Evolutionary conservation across 1,284 basidiomycete genomes (phyloP), one percentile per base, ranked within the genome.

Genomic region (Serendipita sp.): DNA sequence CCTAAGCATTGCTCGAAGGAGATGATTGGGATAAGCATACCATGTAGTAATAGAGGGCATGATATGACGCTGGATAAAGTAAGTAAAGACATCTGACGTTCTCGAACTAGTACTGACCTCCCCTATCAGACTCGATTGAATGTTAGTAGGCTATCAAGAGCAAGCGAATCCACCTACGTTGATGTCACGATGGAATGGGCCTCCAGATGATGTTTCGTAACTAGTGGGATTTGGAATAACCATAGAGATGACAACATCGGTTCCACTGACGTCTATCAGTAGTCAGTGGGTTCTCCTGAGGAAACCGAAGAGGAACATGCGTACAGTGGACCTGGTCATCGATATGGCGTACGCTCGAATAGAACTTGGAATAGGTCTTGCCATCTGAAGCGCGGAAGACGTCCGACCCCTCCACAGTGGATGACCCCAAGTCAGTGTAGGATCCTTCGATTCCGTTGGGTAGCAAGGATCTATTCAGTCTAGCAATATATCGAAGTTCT

Each of bases 41-140:
- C 62, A 63, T 60, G 30, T 63, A 63, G 61, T 55, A 63, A 32
- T 65, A 65, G n/a, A 65, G 64, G 13, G 61, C 61, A 34, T 65
- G 61, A 15, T 60, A 63, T 12, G 55, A 17, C 15, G 42, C 43
- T 49, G 42, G 12, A 22, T 22, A 12, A n/a, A 44, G 42, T n/a
- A 12, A n/a, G 12, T 44, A 44, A 44, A 44, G 42, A 44, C 42
- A n/a, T 12, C n/a, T n/a, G 12, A 44, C 42, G 1, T 12, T 44
- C 42, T 44, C 42, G 42, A 44, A 44, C 22, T 22, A 22, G 22
- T 44, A 44, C 42, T 1, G 12, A 44, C 42, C 42, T 44, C 42
- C 42, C 12, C 42, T 12, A n/a, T 44, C 42, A 44, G 42, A 44
- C 42, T 44, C 12, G 12, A 44, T 12, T n/a, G n/a, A 44, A 44